Conservation (phyloP, 2,329 filamentous ascomycete species). For the Fusarium illudens region DNA sequence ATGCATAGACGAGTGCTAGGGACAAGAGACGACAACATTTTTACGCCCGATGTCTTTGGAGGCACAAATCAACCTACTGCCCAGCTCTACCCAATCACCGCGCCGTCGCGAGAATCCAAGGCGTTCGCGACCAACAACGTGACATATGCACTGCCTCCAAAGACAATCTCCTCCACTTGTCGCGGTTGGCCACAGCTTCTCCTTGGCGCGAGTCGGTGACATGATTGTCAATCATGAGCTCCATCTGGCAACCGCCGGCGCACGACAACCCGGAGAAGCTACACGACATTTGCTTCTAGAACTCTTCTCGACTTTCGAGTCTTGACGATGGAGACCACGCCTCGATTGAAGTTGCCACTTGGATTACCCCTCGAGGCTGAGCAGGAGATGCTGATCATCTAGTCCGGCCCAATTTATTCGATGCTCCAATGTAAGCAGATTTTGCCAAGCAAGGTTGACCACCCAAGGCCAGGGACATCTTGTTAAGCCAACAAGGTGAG, state of each 20-base stretch:
- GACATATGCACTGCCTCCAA: conserved; percentile 31
- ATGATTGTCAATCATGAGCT: conserved; percentile 8
- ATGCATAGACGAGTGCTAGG: neutral
- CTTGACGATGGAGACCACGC: neutral
- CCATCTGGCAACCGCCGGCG: conserved; percentile 27
- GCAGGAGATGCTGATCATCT: neutral
- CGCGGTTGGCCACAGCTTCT: conserved; percentile 16
- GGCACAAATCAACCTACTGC: conserved; percentile 22
- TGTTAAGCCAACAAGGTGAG: neutral
- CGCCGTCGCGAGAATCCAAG: neutral
- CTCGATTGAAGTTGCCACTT: conserved; percentile 19
- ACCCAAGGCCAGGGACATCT: neutral
- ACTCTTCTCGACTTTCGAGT: conserved; percentile 16
- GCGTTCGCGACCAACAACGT: conserved; percentile 9
- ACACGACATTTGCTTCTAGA: conserved; percentile 23
- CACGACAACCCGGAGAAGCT: neutral
- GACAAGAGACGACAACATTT: neutral
- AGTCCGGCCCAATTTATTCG: neutral
- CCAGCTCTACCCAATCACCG: conserved; percentile 17
- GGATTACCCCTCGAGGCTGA: neutral
- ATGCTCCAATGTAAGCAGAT: conserved; percentile 8
- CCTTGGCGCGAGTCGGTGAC: conserved; percentile 19
- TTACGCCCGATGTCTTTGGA: conserved; percentile 21
- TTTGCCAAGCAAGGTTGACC: conserved; percentile 21
- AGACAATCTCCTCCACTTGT: conserved; percentile 14